Base-by-base conservation (phyloP, 129 eudicot species). In the Logfia minima region DNA sequence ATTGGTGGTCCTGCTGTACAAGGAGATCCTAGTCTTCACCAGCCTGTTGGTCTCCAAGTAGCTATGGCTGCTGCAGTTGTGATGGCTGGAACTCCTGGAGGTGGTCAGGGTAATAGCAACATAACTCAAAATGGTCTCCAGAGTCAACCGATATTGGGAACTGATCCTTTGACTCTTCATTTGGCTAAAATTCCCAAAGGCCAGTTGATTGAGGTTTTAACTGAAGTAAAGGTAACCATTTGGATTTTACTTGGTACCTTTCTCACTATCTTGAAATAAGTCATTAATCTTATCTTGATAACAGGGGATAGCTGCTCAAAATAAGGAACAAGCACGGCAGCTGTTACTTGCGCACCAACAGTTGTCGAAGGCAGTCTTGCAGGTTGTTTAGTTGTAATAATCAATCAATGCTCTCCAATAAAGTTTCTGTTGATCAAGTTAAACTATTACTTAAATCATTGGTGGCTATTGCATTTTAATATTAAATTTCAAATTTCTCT, bases 61-160 rank as follows among this genome's bases (percentile, higher is more conserved):
- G 96, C 98, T 39, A 87, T 85, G 84, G 84, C 97, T 84, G 97
- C 97, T 83, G 96, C 96, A 79, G 74, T 84, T 31, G 86, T 89
- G 68, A 90, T 93, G 96, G 86, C 96, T 43, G 91, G 91, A 83
- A 83, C 87, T 70, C 91, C 88, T 71, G 98, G 97, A 69, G 86
- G 90, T 63, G 85, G 80, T 88, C 98, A 93, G 80, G 39, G 70
- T 75, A 78, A 76, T 70, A 77, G 81, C 39, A 77, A 77, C 43
- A 29, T 58, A 56, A 83, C 73, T 86, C 92, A 81, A 88, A 83
- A 60, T 70, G 87, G 90, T 70, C 68, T 84, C 53, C 89, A 81
- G 24, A 77, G 48, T 83, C 91, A 84, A 79, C 81, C 90, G 28
- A 55, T 71, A n/a, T 64, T 86, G 41, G 90, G 91, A 64, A 84